phyloP scores from a whole-genome alignment of 1,284 basidiomycete species.

The Austroboletus niveus region DNA sequence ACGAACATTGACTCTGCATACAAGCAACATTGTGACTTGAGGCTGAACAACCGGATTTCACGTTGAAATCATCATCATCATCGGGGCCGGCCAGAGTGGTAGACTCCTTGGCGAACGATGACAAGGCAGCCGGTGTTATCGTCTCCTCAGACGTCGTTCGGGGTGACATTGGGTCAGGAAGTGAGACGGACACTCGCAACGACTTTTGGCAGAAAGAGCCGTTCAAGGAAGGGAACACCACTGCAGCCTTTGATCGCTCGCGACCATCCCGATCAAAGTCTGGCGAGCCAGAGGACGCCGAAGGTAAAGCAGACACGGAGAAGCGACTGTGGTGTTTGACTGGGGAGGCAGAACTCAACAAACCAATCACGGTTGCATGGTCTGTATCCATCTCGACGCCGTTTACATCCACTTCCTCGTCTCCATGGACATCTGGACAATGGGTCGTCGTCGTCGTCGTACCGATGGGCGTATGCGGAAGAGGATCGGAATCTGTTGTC shows the following conservation, averaged over 20 bases:
- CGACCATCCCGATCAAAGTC: constrained; percentile 1
- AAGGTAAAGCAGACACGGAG: constrained; percentile 4
- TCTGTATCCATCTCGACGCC: constrained; percentile 14
- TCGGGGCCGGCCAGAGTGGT: background rate
- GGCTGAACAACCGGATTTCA: background rate
- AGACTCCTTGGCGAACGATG: no score
- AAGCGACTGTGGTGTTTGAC: constrained; percentile 14
- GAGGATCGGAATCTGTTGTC: constrained; percentile 30
- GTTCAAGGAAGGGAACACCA: constrained; percentile 28
- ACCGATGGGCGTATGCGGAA: constrained; percentile 28
- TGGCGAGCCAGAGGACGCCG: constrained; percentile 1
- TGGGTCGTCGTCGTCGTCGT: constrained; percentile 1
- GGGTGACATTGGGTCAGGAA: no score
- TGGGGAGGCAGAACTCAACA: constrained; percentile 16
- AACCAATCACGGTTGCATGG: constrained; percentile 1
- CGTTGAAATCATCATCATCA: constrained; percentile 5
- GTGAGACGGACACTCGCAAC: background rate
- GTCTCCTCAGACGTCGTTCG: no score
- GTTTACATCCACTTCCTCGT: constrained; percentile 11
- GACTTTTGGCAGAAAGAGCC: constrained; percentile 21
- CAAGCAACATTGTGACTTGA: constrained; percentile 5
- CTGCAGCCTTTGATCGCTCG: constrained; percentile 9
- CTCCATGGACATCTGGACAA: constrained; percentile 12
- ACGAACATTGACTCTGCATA: constrained; percentile 7
- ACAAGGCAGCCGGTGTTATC: no score